Evolutionary conservation across 2,329 filamentous ascomycete genomes (phyloP), one percentile per base, ranked within the genome.

Genomic region (Pseudogymnoascus sp.): DNA sequence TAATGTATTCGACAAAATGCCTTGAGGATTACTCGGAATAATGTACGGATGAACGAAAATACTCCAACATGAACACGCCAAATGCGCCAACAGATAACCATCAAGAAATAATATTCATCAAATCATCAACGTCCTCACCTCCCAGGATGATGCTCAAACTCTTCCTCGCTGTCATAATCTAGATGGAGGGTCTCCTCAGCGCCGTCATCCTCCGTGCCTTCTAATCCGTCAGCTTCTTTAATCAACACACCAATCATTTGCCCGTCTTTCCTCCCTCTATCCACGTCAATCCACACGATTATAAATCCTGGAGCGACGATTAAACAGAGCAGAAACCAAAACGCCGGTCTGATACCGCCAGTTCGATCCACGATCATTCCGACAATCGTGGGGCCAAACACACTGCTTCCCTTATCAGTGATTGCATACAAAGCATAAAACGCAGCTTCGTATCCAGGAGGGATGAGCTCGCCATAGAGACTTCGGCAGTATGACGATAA

Each of bases 361-460:
- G 86, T 87, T 57, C 77, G 82, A 73, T 97, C 92, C 10, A 94
- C 96, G 65, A 99, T 96, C 10, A 85, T 84, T 1, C 92, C 94
- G 0, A 99, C 94, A 70, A 99, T 92, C 0, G 90, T 88, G 0
- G 94, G 94, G 0, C 94, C 94, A 72, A 99, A 96, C 2, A 97
- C 79, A 70, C 89, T 95, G 19, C 89, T 94, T 0, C 92, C 92
- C 73, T 99, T 99, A 72, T 99, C 94, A 1, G 94, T 97, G 64
- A 97, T 96, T 34, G 94, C 94, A 70, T 97, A 99, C 1, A 99
- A 78, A 0, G 92, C 92, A 71, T 95, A 99, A 70, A 99, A 99
- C 0, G 92, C 92, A 0, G 94, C 92, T 74, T 99, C 94, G 28
- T 88, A 95, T 3, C 94, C 94, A 0, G 90, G 90, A 1, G 94